Evolutionary conservation across 2,329 filamentous ascomycete species (phyloP).

Genomic region (Ascocoryne sarcoides): DNA sequence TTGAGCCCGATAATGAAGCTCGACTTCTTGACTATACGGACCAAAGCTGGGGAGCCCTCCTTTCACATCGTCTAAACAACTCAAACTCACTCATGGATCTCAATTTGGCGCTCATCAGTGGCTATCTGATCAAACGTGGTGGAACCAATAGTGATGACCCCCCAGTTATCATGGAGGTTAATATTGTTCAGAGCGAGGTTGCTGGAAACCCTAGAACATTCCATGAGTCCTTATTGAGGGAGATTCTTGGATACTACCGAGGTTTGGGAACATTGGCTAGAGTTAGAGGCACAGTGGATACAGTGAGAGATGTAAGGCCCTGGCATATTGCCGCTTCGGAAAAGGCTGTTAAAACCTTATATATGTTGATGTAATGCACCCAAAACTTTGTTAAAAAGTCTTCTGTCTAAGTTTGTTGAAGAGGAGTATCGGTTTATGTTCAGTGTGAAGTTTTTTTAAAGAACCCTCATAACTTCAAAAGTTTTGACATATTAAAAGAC

Average conservation of each 20-base stretch:
- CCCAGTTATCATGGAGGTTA: slow-evolving; percentile 54
- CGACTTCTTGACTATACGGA: slow-evolving; percentile 65
- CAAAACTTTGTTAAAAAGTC: no score
- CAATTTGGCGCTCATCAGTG: slow-evolving; percentile 50
- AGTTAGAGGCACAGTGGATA: slow-evolving; percentile 52
- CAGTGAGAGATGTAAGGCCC: slow-evolving; percentile 55
- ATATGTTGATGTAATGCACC: slow-evolving; percentile 46
- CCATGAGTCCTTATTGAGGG: slow-evolving; percentile 57
- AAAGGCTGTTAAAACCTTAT: slow-evolving; percentile 58
- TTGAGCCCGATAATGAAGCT: slow-evolving; percentile 53
- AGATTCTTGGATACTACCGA: slow-evolving; percentile 62
- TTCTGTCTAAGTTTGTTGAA: no score
- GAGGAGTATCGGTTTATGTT: no score
- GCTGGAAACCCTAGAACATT: slow-evolving; percentile 25
- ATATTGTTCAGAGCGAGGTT: slow-evolving; percentile 47
- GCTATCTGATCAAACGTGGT: slow-evolving; percentile 57
- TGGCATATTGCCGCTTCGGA: slow-evolving; percentile 70
- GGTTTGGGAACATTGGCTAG: slow-evolving; percentile 60
- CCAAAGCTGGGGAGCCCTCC: slow-evolving; percentile 66
- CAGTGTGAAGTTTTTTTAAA: no score
- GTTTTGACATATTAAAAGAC: no score
- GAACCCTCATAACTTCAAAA: no score
- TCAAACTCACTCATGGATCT: slow-evolving; percentile 46
- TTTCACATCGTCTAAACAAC: slow-evolving; percentile 57
- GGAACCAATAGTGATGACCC: slow-evolving; percentile 48